These are phyloP conservation scores for Elaeis guineensis DNA, from an alignment of 176 grass and related monocot genomes.

Conservation along the genomic window DNA sequence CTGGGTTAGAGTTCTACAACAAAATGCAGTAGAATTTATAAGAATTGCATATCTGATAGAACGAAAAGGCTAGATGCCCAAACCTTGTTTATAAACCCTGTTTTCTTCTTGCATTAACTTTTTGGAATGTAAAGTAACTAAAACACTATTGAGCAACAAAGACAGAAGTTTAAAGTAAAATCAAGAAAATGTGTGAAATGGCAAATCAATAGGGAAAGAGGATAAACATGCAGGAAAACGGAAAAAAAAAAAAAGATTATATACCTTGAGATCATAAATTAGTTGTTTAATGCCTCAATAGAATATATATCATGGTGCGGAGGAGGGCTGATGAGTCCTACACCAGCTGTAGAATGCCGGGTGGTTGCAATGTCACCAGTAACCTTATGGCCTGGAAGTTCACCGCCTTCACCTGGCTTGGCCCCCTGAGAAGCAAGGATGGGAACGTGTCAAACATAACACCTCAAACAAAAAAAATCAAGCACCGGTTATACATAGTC, in stretches of 20 bases:
- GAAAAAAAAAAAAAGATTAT: background rate
- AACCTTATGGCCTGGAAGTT: constrained; percentile 95
- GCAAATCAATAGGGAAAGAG: background rate
- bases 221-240: too few species aligned
- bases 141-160: too few species aligned
- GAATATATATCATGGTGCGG: constrained; percentile 99
- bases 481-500: too few species aligned
- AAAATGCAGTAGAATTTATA: too few species aligned
- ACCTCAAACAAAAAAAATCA: too few species aligned
- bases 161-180: too few species aligned
- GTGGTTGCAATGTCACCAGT: constrained; percentile 94
- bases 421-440: constrained; percentile 56
- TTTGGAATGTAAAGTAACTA: too few species aligned
- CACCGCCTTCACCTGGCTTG: constrained; percentile 97
- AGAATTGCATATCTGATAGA: too few species aligned
- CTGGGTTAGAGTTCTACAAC: constrained; percentile 60
- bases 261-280: constrained; percentile 96
- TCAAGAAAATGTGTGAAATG: background rate
- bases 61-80: too few species aligned
- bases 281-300: constrained; percentile 91
- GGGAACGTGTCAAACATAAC: background rate
- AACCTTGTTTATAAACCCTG: too few species aligned
- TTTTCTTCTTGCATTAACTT: too few species aligned
- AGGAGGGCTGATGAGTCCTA: constrained; percentile 95
- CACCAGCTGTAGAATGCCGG: constrained; percentile 91